These are phyloP conservation scores for Sordariomycetes sp. DNA, from an alignment of 2,329 filamentous ascomycete genomes.

Conservation along the genomic window DNA sequence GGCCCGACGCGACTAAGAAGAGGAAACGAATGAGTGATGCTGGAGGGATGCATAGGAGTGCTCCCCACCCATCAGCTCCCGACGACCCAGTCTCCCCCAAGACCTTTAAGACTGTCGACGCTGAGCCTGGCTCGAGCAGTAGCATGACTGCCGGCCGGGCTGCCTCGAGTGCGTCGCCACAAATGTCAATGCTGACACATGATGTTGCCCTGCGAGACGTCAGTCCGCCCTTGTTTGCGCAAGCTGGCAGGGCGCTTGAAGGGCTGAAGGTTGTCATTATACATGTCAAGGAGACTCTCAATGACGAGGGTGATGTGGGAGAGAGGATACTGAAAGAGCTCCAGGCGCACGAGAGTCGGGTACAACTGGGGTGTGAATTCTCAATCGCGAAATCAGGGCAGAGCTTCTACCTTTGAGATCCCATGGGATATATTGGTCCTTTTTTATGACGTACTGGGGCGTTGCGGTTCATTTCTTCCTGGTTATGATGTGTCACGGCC, in stretches of 20 bases:
- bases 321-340: conserved; percentile 66
- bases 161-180: conserved; percentile 25
- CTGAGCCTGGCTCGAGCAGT: not conserved
- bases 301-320: conserved; percentile 56
- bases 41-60: conserved; percentile 8
- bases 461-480: not conserved
- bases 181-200: conserved; percentile 36
- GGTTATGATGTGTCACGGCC: not conserved
- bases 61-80: conserved; percentile 3
- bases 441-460: not conserved
- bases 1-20: conserved; percentile 39
- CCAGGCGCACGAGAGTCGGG: conserved; percentile 52
- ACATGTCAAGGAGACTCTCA: conserved; percentile 81
- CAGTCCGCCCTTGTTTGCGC: conserved; percentile 12
- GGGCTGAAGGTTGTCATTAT: conserved; percentile 81
- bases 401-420: conserved; percentile 37
- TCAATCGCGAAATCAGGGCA: conserved; percentile 60
- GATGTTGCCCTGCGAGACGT: conserved; percentile 32
- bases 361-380: conserved; percentile 70
- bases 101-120: not conserved
- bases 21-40: conserved; percentile 47
- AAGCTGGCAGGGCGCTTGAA: conserved; percentile 40
- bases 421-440: not conserved
- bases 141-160: conserved; percentile 24
- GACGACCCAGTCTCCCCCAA: conserved; percentile 15